Evolutionary conservation across 2,329 filamentous ascomycete genomes (phyloP).

Genomic region (Arthrobotrys sphaeroides): DNA sequence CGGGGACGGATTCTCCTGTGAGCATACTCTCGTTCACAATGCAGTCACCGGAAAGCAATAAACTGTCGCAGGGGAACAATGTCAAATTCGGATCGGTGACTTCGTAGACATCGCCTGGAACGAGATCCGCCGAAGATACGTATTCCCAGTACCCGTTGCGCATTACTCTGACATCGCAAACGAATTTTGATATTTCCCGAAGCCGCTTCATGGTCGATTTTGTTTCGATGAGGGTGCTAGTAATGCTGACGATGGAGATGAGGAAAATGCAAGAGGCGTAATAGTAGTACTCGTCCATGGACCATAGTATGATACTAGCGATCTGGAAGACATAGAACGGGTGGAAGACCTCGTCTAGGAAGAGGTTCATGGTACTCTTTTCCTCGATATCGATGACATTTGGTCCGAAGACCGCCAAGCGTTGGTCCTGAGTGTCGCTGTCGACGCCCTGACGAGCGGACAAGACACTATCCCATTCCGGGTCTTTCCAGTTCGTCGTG

Average conservation of each 20-base stretch:
- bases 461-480: conserved; percentile 81
- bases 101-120: conserved; percentile 96
- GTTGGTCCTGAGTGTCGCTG: conserved; percentile 82
- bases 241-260: conserved; percentile 92
- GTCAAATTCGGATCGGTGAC: conserved; percentile 89
- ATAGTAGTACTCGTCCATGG: conserved; percentile 95
- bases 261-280: conserved; percentile 94
- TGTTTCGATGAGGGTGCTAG: conserved; percentile 88
- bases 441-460: conserved; percentile 81
- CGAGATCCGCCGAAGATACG: conserved; percentile 84
- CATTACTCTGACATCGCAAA: conserved; percentile 92
- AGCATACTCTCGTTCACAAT: conserved; percentile 99
- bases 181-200: conserved; percentile 89
- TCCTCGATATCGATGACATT: conserved; percentile 94
- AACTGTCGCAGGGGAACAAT: conserved; percentile 90
- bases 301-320: conserved; percentile 93
- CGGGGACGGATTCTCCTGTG: conserved; percentile 92
- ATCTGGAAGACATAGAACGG: conserved; percentile 99
- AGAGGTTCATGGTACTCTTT: conserved; percentile 81
- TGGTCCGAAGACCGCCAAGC: conserved; percentile 85
- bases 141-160: conserved; percentile 95
- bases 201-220: conserved; percentile 89
- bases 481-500: conserved; percentile 92
- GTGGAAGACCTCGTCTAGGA: conserved; percentile 94
- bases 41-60: conserved; percentile 90